A percentile compares a stretch with the other conserved stretches of the same genome.
Evolutionary conservation across 257 asterid genomes (phyloP).

Genomic region (Solanum virginianum): DNA sequence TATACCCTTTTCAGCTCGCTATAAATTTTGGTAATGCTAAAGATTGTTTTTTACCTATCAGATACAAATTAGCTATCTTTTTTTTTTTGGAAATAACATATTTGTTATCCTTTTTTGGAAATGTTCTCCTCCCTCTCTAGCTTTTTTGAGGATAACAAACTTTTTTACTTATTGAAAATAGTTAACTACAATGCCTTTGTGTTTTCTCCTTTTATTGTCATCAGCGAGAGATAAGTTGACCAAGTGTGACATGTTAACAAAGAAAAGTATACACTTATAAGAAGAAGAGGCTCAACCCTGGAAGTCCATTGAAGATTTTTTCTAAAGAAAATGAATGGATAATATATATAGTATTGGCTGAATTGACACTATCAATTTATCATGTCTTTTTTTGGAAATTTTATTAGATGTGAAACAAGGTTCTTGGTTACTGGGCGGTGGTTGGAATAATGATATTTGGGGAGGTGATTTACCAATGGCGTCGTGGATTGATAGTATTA

Average conservation of each 20-base stretch:
- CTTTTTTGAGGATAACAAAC: not conserved
- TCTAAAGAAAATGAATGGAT: not conserved
- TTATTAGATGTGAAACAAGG: conserved; percentile 48
- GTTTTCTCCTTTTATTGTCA: not conserved
- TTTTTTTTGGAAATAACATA: not conserved
- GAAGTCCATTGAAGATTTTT: not conserved
- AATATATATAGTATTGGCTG: not conserved
- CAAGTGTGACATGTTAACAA: not conserved
- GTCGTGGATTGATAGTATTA: conserved; percentile 85
- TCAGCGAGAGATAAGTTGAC: not conserved
- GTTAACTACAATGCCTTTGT: not conserved
- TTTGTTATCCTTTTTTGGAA: not conserved
- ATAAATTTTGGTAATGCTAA: not conserved
- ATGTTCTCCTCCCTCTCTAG: not conserved
- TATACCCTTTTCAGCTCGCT: not conserved
- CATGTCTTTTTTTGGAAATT: conserved; percentile 1
- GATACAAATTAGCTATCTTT: not conserved
- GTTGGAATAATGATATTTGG: conserved; percentile 97
- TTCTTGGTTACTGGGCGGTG: conserved; percentile 89
- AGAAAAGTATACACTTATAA: not conserved
- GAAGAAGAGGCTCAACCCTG: not conserved
- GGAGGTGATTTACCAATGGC: conserved; percentile 91
- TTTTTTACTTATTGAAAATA: not conserved
- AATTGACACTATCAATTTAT: not conserved
- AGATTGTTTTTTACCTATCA: not conserved